phyloP scores from a whole-genome alignment of 2,329 filamentous ascomycete species.

The Pseudocercospora crystallina region DNA sequence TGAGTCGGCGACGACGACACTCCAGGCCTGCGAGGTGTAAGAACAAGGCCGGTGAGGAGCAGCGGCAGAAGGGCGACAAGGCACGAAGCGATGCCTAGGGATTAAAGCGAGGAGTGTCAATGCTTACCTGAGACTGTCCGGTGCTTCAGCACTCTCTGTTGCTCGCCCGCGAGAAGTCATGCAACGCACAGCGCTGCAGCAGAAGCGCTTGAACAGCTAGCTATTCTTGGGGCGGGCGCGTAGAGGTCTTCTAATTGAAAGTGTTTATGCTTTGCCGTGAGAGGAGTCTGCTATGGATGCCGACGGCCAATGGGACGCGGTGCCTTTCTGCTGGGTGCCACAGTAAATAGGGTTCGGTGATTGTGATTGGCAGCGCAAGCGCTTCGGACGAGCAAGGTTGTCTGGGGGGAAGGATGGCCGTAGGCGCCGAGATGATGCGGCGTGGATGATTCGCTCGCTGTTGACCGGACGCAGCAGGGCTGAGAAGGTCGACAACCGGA shows the following conservation, averaged over 20 bases:
- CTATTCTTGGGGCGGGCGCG: conserved; percentile 33
- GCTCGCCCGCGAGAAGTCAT: conserved; percentile 25
- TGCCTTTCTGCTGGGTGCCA: conserved; percentile 14
- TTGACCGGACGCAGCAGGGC: conserved; percentile 6
- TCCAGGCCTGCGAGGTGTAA: conserved; percentile 26
- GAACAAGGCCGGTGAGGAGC: conserved; percentile 25
- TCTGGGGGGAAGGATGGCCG: conserved; percentile 8
- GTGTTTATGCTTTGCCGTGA: conserved; percentile 16
- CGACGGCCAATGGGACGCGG: conserved; percentile 16
- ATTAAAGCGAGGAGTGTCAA: conserved; percentile 19
- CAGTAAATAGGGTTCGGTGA: neutral
- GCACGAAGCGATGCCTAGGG: conserved; percentile 17
- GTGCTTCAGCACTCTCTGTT: conserved; percentile 24
- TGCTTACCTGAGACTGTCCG: conserved; percentile 28
- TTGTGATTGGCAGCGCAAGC: conserved; percentile 19
- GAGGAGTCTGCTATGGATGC: conserved; percentile 18
- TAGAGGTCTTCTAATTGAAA: conserved; percentile 20
- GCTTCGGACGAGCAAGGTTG: conserved; percentile 15
- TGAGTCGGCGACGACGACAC: conserved; percentile 30
- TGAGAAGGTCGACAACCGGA: neutral
- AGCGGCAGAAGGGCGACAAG: conserved; percentile 17
- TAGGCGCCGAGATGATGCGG: conserved; percentile 6
- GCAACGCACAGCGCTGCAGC: conserved; percentile 24
- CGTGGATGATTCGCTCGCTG: conserved; percentile 10
- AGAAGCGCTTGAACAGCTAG: conserved; percentile 22